Percentiles rank a stretch among this genome's conserved stretches.
Conservation (phyloP, 2,329 filamentous ascomycete genomes). For the Aspergillus tanneri region DNA sequence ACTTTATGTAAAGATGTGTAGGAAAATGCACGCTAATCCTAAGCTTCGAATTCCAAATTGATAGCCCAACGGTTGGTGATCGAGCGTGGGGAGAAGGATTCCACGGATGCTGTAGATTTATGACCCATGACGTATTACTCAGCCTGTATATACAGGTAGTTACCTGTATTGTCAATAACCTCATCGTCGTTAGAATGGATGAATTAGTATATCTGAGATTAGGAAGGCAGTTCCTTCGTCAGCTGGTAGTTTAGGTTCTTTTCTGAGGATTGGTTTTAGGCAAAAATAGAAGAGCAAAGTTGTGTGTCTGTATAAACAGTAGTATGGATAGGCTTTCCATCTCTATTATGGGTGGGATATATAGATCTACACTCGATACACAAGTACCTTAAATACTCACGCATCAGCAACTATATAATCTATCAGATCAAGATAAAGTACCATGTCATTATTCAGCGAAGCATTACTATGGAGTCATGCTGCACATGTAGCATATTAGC, state of each 20-base stretch:
- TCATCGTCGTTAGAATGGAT: too few species aligned
- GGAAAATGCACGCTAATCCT: neutral
- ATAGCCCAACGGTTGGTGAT: neutral
- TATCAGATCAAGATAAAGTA: neutral
- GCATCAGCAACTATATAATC: too few species aligned
- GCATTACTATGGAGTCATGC: neutral
- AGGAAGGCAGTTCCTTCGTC: too few species aligned
- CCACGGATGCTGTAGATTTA: neutral
- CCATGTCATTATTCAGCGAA: neutral
- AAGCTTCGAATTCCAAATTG: slow-evolving; percentile 1
- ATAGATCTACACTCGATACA: too few species aligned
- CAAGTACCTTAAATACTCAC: too few species aligned
- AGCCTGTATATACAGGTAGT: neutral
- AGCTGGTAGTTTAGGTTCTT: too few species aligned
- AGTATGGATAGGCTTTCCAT: too few species aligned
- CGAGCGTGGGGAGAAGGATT: neutral
- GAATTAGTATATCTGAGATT: too few species aligned
- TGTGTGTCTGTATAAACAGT: too few species aligned
- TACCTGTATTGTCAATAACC: neutral
- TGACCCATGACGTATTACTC: slow-evolving; percentile 1
- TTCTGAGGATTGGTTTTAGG: too few species aligned
- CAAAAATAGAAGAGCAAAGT: too few species aligned
- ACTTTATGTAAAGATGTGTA: neutral
- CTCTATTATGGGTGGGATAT: too few species aligned
- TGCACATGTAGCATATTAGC: neutral